Evolutionary conservation across 2,329 filamentous ascomycete genomes (phyloP), one percentile per base, ranked within the genome.

Genomic region (Cercospora citrullina): DNA sequence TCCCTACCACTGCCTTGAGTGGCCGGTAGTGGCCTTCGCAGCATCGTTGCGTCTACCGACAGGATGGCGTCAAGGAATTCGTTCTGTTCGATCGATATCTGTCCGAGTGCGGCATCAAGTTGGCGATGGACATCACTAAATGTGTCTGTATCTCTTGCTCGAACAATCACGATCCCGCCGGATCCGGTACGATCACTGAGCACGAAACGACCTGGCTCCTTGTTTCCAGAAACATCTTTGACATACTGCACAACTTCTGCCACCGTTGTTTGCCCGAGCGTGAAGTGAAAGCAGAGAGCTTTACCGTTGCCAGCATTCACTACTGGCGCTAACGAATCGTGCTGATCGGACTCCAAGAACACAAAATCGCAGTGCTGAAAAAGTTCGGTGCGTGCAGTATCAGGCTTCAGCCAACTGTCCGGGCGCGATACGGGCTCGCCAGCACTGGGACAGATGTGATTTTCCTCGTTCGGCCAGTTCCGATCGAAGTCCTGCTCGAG

Each of bases 31-130:
- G 89, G 86, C 42, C 89, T 87, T 67, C 91, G 89, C 21, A 98
- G 83, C 53, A 87, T 85, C 68, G 86, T 87, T 6, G 92, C 87
- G 80, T 98, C 90, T 61, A 90, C 91, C n/a, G 84, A 88, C 30
- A 98, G 81, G 57, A 99, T 95, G 1, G 91, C 91, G 78, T 97
- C 93, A 2, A 99, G 84, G 70, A 99, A 96, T 74, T 97, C 94
- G 67, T 91, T 93, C 76, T 97, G 93, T 73, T 94, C 89, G 63
- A 97, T 90, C 2, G 93, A 89, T 4, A 93, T 88, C 77, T 96
- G 93, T 69, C 93, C 90, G 12, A 96, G 85, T 57, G 87, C 84
- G 21, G 90, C 78, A 2, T 93, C 91, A 16, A 96, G 87, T 3
- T 68, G 64, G 23, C 67, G 63, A 33, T 74, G 66, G 62, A 77